Evolutionary conservation across 2,329 filamentous ascomycete genomes (phyloP).

Genomic region (Venturia carpophila): DNA sequence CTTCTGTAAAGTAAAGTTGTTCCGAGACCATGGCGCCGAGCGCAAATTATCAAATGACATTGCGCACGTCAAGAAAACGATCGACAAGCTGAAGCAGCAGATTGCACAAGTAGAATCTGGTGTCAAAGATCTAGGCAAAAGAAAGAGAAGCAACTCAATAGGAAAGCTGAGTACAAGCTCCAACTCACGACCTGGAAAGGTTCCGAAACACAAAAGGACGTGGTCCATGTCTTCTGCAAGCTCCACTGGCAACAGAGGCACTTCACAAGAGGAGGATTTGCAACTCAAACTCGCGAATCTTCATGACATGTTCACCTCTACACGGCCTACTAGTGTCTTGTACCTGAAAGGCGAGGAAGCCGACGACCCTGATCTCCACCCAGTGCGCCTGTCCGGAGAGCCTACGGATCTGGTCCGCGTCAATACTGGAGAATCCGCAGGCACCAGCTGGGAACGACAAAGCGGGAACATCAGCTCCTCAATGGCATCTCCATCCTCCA

Average conservation of each 20-base stretch:
- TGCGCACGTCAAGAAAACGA: conserved; percentile 89
- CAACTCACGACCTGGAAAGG: conserved; percentile 60
- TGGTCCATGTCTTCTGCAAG: conserved; percentile 82
- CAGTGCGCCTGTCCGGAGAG: conserved; percentile 65
- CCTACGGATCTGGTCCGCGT: conserved; percentile 51
- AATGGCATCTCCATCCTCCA: conserved; percentile 44
- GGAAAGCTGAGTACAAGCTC: conserved; percentile 40
- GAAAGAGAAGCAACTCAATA: conserved; percentile 50
- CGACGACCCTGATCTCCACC: conserved; percentile 73
- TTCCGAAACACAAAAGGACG: conserved; percentile 82
- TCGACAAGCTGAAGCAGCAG: conserved; percentile 92
- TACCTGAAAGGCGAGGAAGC: conserved; percentile 68
- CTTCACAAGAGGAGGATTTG: conserved; percentile 57
- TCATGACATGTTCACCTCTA: conserved; percentile 85
- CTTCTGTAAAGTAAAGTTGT: conserved; percentile 95
- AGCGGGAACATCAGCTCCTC: conserved; percentile 50
- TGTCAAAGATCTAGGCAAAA: conserved; percentile 52
- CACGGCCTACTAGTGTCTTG: conserved; percentile 66
- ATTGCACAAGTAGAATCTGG: conserved; percentile 66
- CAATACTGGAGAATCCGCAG: conserved; percentile 37
- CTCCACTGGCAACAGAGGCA: conserved; percentile 34
- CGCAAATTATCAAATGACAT: conserved; percentile 92
- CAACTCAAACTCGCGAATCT: conserved; percentile 69
- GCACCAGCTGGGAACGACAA: conserved; percentile 40
- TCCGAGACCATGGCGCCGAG: conserved; percentile 91